These are phyloP conservation scores for Paramyrothecium roridum DNA, from an alignment of 2,329 filamentous ascomycete species.

Conservation along the genomic window DNA sequence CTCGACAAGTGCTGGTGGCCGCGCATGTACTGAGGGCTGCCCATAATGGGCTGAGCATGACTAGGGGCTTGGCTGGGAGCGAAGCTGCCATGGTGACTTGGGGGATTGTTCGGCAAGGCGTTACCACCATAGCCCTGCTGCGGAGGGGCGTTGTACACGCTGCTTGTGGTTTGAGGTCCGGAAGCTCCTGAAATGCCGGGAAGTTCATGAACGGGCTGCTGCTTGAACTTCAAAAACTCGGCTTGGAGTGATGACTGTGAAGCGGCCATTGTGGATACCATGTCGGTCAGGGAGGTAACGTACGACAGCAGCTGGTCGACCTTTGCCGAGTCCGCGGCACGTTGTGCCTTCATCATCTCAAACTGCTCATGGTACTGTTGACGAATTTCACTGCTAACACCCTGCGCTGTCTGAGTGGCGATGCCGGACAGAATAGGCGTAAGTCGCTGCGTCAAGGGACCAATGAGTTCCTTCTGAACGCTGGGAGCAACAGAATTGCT, in stretches of 20 bases:
- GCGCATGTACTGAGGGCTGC: slow-evolving; percentile 33
- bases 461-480: slow-evolving; percentile 67
- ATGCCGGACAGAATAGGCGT: slow-evolving; percentile 64
- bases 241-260: slow-evolving; percentile 68
- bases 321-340: slow-evolving; percentile 54
- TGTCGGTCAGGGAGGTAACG: slow-evolving; percentile 64
- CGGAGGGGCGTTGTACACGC: slow-evolving; percentile 17
- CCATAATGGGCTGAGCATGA: slow-evolving; percentile 28
- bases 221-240: slow-evolving; percentile 56
- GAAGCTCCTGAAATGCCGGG: slow-evolving; percentile 21
- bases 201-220: slow-evolving; percentile 44
- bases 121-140: slow-evolving; percentile 22
- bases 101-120: slow-evolving; percentile 10
- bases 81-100: slow-evolving; percentile 29
- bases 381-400: slow-evolving; percentile 66
- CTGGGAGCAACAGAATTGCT: slow-evolving; percentile 62
- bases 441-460: slow-evolving; percentile 60
- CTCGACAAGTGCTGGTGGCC: slow-evolving; percentile 27
- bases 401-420: slow-evolving; percentile 63
- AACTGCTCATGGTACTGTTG: slow-evolving; percentile 52
- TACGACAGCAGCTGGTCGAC: slow-evolving; percentile 70
- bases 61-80: slow-evolving; percentile 27
- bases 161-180: slow-evolving; percentile 14
- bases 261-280: slow-evolving; percentile 66
- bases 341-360: slow-evolving; percentile 47